phyloP scores from a whole-genome alignment of 106 monocot species.

The Cymbidium sinense region DNA sequence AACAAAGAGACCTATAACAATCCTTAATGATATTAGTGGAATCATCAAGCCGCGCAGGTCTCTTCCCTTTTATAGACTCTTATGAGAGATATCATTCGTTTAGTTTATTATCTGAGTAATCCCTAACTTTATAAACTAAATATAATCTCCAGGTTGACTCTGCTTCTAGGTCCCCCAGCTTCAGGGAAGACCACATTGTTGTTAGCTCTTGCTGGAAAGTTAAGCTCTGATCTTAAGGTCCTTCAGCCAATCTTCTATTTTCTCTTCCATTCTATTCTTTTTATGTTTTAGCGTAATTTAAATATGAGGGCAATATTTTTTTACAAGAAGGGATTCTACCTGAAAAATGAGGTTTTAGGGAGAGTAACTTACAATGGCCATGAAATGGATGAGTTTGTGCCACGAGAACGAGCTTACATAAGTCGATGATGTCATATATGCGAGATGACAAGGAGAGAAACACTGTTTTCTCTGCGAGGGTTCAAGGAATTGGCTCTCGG shows the following conservation, averaged over 20 bases:
- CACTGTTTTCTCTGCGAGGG: conserved; percentile 22
- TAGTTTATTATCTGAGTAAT: not conserved
- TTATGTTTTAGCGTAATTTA: not conserved
- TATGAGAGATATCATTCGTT: not conserved
- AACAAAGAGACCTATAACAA: conserved; percentile 33
- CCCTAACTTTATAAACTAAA: not conserved
- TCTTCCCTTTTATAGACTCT: not conserved
- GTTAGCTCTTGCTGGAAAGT: conserved; percentile 57
- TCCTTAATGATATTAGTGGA: conserved; percentile 46
- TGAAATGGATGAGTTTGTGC: conserved; percentile 36
- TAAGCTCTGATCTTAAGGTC: conserved; percentile 45
- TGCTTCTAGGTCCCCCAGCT: conserved; percentile 63
- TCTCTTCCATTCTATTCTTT: not conserved
- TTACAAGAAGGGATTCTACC: not conserved
- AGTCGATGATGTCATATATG: conserved; percentile 30
- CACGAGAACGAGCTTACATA: conserved; percentile 26
- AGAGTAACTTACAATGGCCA: conserved; percentile 38
- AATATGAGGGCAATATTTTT: too few relatives aligned
- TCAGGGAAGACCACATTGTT: conserved; percentile 60
- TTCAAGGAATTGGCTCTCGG: conserved; percentile 32
- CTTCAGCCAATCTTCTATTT: not conserved
- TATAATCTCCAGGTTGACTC: conserved; percentile 39
- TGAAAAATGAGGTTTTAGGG: conserved; percentile 29
- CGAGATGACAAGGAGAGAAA: conserved; percentile 35
- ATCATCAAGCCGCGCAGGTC: conserved; percentile 58